Evolutionary conservation across 768 basidiomycete genomes (phyloP).

Genomic region (Megacollybia marginata): DNA sequence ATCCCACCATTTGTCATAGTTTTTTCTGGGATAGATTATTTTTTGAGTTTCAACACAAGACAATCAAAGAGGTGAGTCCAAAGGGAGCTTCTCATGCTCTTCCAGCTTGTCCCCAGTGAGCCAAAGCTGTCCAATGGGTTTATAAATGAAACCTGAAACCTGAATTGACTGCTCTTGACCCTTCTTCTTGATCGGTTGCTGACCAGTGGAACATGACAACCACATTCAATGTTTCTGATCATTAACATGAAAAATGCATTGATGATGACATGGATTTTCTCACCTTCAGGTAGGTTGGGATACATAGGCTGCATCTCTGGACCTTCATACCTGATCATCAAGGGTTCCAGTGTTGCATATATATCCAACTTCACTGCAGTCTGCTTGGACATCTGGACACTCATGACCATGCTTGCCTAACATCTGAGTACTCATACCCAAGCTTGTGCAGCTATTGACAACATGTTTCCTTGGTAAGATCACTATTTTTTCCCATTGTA

Average conservation of each 20-base stretch:
- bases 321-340: no score
- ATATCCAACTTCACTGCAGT: no score
- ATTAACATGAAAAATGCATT: conserved; percentile 13
- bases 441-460: no score
- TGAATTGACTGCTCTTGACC: conserved; percentile 11
- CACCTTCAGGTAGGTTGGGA: conserved; percentile 8
- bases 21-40: conserved; percentile 18
- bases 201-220: conserved; percentile 8
- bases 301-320: no score
- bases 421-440: no score
- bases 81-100: conserved; percentile 6
- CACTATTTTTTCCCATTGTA: no score
- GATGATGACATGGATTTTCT: conserved; percentile 9
- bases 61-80: background rate
- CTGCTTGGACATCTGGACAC: no score
- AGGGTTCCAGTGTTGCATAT: no score
- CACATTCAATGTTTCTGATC: conserved; percentile 10
- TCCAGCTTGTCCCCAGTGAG: conserved; percentile 7
- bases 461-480: no score
- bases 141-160: conserved; percentile 13
- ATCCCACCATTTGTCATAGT: conserved; percentile 16
- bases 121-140: conserved; percentile 9
- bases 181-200: conserved; percentile 14
- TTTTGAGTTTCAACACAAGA: conserved; percentile 4
- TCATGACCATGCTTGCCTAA: no score